Percentiles rank a stretch among this genome's conserved stretches.
These are phyloP conservation scores for Wickerhamomyces silvicola DNA, from an alignment of 805 yeast genomes.

Conservation along the genomic window DNA sequence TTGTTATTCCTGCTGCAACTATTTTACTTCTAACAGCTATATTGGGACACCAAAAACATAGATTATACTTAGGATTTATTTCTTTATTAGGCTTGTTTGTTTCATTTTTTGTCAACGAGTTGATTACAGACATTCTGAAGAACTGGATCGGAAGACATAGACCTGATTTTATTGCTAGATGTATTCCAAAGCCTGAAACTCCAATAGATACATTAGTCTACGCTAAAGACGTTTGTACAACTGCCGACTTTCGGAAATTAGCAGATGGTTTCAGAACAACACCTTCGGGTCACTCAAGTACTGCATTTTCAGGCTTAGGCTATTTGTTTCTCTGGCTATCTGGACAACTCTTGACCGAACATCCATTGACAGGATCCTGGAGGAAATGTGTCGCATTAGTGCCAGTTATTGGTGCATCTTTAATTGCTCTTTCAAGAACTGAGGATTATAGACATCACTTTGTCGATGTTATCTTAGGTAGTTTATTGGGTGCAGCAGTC, in stretches of 20 bases:
- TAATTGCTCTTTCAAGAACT: constrained; percentile 80
- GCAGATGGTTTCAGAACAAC: constrained; percentile 76
- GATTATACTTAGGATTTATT: constrained; percentile 52
- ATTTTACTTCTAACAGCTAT: constrained; percentile 29
- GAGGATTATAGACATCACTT: constrained; percentile 94
- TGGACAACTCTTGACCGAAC: constrained; percentile 54
- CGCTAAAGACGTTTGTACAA: constrained; percentile 64
- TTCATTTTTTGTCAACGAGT: constrained; percentile 51
- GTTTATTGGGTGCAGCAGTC: constrained; percentile 52
- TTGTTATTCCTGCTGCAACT: constrained; percentile 40
- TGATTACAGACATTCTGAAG: constrained; percentile 69
- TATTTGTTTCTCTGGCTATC: constrained; percentile 58
- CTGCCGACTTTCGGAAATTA: constrained; percentile 34
- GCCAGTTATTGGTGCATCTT: constrained; percentile 64
- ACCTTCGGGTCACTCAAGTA: constrained; percentile 76
- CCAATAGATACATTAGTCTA: constrained; percentile 48
- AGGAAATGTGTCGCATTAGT: constrained; percentile 44
- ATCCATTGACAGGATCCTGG: constrained; percentile 53
- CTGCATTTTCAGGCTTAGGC: constrained; percentile 62
- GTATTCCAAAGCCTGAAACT: constrained; percentile 58
- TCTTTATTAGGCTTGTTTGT: constrained; percentile 62
- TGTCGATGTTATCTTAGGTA: constrained; percentile 73
- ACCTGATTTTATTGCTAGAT: constrained; percentile 88
- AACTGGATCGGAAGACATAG: constrained; percentile 84
- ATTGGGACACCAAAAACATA: constrained; percentile 41